Evolutionary conservation across 768 basidiomycete species (phyloP).

Genomic region (Tylopilus sp.): DNA sequence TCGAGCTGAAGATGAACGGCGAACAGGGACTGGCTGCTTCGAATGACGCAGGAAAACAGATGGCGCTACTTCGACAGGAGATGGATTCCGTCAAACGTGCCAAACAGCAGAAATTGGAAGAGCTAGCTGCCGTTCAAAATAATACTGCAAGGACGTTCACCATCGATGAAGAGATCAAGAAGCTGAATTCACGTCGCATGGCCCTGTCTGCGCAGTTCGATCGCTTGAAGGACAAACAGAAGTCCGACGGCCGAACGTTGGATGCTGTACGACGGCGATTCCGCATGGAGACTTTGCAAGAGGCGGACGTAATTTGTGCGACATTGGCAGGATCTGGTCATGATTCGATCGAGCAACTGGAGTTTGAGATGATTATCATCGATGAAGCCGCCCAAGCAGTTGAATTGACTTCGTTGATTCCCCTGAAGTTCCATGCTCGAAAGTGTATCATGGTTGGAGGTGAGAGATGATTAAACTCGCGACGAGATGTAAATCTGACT

Average conservation of each 20-base stretch:
- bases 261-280: slow-evolving; percentile 77
- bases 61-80: slow-evolving; percentile 58
- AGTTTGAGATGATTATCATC: slow-evolving; percentile 95
- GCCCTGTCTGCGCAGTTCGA: slow-evolving; percentile 68
- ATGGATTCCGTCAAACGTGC: slow-evolving; percentile 64
- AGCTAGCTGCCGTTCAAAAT: slow-evolving; percentile 54
- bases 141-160: slow-evolving; percentile 49
- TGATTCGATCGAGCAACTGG: slow-evolving; percentile 74
- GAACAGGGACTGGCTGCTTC: slow-evolving; percentile 36
- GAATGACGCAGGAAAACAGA: slow-evolving; percentile 55
- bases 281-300: slow-evolving; percentile 70
- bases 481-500: not conserved
- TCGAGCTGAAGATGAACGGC: slow-evolving; percentile 67
- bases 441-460: slow-evolving; percentile 94
- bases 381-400: slow-evolving; percentile 98
- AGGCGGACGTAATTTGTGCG: slow-evolving; percentile 91
- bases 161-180: slow-evolving; percentile 70
- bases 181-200: slow-evolving; percentile 62
- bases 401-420: slow-evolving; percentile 92
- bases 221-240: slow-evolving; percentile 75
- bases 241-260: slow-evolving; percentile 73
- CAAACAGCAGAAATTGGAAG: slow-evolving; percentile 57
- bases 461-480: slow-evolving; percentile 22
- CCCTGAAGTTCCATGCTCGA: slow-evolving; percentile 80
- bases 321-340: slow-evolving; percentile 94